Percentiles rank a stretch among this genome's conserved stretches.
Evolutionary conservation across 148 eudicot genomes (phyloP).

Genomic region (Hydrangea macrophylla): DNA sequence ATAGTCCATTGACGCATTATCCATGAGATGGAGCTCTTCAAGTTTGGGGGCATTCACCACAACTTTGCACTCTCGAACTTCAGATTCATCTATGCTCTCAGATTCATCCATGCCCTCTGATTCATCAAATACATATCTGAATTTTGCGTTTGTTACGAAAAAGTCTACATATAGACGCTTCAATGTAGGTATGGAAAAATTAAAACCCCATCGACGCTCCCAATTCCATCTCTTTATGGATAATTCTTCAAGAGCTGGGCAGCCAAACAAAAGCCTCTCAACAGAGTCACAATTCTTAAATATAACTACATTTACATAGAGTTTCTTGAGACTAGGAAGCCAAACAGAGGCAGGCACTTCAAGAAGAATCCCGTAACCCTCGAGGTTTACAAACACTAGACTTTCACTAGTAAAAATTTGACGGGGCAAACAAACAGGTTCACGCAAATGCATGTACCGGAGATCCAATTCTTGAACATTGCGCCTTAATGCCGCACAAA

Average conservation of each 20-base stretch:
- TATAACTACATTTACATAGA: constrained; percentile 15
- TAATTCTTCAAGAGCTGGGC: constrained; percentile 24
- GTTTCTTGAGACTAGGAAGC: constrained; percentile 27
- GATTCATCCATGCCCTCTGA: too few species aligned
- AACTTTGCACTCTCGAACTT: neutral
- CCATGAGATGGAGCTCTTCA: neutral
- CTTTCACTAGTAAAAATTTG: constrained; percentile 9
- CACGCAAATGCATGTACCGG: neutral
- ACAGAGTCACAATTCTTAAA: constrained; percentile 13
- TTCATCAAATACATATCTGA: too few species aligned
- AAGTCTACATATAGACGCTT: neutral
- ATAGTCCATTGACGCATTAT: neutral
- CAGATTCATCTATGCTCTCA: neutral
- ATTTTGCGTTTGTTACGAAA: too few species aligned
- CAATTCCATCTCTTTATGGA: neutral
- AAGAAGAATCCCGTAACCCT: neutral
- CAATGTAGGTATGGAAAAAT: neutral
- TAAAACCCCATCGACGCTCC: neutral
- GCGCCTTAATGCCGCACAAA: constrained; percentile 13
- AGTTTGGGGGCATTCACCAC: constrained; percentile 4
- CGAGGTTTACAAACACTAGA: constrained; percentile 21
- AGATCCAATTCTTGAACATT: constrained; percentile 22
- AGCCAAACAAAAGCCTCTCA: constrained; percentile 15
- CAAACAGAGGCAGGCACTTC: constrained; percentile 7
- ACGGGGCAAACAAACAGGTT: neutral